Conservation (phyloP, 306 rosid genomes). For the Corylus heterophylla region DNA sequence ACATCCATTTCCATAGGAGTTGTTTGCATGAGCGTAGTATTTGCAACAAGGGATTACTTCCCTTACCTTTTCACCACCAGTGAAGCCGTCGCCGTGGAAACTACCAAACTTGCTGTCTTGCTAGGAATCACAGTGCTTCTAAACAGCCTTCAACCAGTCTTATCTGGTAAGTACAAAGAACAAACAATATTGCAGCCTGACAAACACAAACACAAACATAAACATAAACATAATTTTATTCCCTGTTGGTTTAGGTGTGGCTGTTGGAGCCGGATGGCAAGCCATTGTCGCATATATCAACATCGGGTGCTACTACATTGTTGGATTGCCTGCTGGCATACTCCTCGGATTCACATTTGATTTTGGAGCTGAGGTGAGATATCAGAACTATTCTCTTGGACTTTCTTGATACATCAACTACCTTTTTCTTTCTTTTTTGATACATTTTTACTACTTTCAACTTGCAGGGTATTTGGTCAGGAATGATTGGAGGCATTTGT, state of each 20-base stretch:
- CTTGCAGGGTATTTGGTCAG: constrained; percentile 77
- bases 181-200: background rate
- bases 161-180: constrained; percentile 53
- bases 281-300: constrained; percentile 77
- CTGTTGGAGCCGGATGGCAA: constrained; percentile 93
- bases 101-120: constrained; percentile 65
- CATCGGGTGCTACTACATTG: constrained; percentile 61
- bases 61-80: constrained; percentile 68
- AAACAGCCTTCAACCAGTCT: constrained; percentile 72
- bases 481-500: constrained; percentile 72
- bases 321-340: constrained; percentile 83
- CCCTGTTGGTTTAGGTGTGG: constrained; percentile 61
- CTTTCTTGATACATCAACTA: background rate
- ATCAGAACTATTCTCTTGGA: background rate
- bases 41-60: constrained; percentile 51
- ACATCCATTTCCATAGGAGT: constrained; percentile 71
- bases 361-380: constrained; percentile 59
- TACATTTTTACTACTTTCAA: background rate
- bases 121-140: constrained; percentile 61
- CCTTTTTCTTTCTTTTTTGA: too few relatives aligned
- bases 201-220: background rate
- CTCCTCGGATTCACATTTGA: constrained; percentile 60
- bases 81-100: constrained; percentile 60
- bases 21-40: constrained; percentile 41
- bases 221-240: background rate